Base-by-base conservation (phyloP, 1,139 yeast species). In the Taphrina pruni region DNA sequence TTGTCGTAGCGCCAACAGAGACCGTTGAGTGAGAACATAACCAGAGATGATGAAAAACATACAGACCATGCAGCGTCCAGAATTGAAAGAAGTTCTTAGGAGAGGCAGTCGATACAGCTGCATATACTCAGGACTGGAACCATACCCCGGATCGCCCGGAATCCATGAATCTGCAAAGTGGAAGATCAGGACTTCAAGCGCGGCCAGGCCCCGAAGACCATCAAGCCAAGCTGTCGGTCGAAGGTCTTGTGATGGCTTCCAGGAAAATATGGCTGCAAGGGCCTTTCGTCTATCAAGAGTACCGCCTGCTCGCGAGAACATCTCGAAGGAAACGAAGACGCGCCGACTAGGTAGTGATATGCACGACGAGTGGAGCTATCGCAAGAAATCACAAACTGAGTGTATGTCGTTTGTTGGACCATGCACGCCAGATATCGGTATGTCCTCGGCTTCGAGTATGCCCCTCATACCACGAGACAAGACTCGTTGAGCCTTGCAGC, bases 201-300 rank as follows among this genome's bases (percentile, higher is more conserved):
- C 66, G 8, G 66, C 66, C 17, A 61, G 38, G 17, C 66, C 66
- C 3, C 66, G 57, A 4, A 61, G 58, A 14, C 66, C 66, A 43
- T 61, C 66, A 36, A 61, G 58, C 66, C 66, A 61, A 11, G 66
- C 66, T 17, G 66, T 61, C 36, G 58, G 60, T 20, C 60, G 32
- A 8, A 35, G 11, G 45, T 9, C 26, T 46, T n/a, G 51, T 39
- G 43, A 14, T 11, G 14, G 43, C 11, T 2, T 2, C 43, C 43
- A 39, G 11, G 3, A 2, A 14, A 39, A 39, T 11, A 39, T 14
- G 11, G 43, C 1, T 14, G 7, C 3, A 6, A 39, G 7, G 43
- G 14, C 14, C 11, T 14, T 14, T 39, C 43, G 43, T 11, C 14
- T 14, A 39, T 39, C 43, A 14, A 14, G 6, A 6, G 43, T 14